Percentiles rank a stretch among this genome's conserved stretches.
Evolutionary conservation across 139 green algal species (phyloP).

Genomic region (Chlorella sp.): DNA sequence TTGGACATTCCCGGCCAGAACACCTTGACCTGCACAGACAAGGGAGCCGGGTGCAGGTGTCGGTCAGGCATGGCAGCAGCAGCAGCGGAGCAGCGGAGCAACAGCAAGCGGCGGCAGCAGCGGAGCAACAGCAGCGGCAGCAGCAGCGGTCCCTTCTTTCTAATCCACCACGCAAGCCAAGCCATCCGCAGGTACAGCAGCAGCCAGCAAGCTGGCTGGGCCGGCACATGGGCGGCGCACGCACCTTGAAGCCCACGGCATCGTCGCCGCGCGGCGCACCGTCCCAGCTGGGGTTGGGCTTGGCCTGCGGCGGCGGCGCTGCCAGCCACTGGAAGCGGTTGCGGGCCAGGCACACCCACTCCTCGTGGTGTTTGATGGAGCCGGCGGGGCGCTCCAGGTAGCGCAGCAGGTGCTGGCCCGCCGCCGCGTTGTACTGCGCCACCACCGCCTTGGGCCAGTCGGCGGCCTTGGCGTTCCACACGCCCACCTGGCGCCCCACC

Average conservation of each 20-base stretch:
- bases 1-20: conserved; percentile 73
- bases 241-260: conserved; percentile 38
- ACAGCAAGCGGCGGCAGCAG: too few species aligned
- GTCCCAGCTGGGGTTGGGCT: conserved; percentile 56
- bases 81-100: too few species aligned
- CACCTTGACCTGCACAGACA: conserved; percentile 49
- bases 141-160: neutral
- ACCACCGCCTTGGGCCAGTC: conserved; percentile 51
- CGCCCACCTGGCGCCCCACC: conserved; percentile 46
- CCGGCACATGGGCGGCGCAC: too few species aligned
- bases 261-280: conserved; percentile 26
- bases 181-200: too few species aligned
- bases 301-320: conserved; percentile 4
- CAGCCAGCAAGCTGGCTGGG: too few species aligned
- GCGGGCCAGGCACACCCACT: conserved; percentile 55
- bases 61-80: too few species aligned
- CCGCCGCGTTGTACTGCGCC: conserved; percentile 10
- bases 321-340: conserved; percentile 61
- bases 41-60: conserved; percentile 4
- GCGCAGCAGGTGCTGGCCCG: conserved; percentile 48
- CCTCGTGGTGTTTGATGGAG: conserved; percentile 44
- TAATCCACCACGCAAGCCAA: neutral
- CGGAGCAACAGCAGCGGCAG: too few species aligned
- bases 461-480: conserved; percentile 34
- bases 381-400: conserved; percentile 34